Evolutionary conservation across 2,329 filamentous ascomycete genomes (phyloP), one percentile per base, ranked within the genome.

Genomic region (Stylonectria norvegica): DNA sequence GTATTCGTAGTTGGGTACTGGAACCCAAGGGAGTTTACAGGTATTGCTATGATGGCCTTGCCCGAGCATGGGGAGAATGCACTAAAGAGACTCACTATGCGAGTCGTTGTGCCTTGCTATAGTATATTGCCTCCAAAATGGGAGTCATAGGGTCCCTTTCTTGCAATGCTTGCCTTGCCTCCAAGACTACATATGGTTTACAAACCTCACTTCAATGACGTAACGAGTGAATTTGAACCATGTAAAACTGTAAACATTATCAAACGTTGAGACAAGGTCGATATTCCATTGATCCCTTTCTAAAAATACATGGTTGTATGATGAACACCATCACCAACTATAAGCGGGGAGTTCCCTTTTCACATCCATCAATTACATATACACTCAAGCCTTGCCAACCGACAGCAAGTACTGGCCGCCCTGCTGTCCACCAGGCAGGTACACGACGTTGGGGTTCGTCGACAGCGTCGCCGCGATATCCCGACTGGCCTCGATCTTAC

Each of bases 401-500:
- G 72, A 78, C 49, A 81, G 59, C 57, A 81, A 61, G 52, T 74
- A 75, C 50, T 70, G 66, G n/a, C 63, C 63, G 15, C 78, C 74
- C 43, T 77, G 76, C 67, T 86, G 83, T 53, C 78, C 85, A 55
- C 87, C 81, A 3, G 93, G 93, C 49, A 98, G 70, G 67, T 98
- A 98, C 34, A 89, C 90, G 38, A 98, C 90, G 58, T 98, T 97
- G 45, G 93, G 90, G 71, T 98, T 98, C 44, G 73, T 72, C 15
- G 91, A 81, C 60, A 98, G 70, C 53, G 90, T 91, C 69, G 89
- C 81, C 8, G 93, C 93, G 68, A 98, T 96, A 59, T 98, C 94
- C 66, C 85, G 88, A 64, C 88, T 90, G 11, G 93, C 94, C 75
- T 98, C 93, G 60, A 98, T 96, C 74, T 91, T 85, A 75, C 93